A percentile compares a stretch with the other conserved stretches of the same genome.
These are phyloP conservation scores for Colletotrichum tofieldiae DNA, from an alignment of 2,329 filamentous ascomycete species.

Conservation along the genomic window DNA sequence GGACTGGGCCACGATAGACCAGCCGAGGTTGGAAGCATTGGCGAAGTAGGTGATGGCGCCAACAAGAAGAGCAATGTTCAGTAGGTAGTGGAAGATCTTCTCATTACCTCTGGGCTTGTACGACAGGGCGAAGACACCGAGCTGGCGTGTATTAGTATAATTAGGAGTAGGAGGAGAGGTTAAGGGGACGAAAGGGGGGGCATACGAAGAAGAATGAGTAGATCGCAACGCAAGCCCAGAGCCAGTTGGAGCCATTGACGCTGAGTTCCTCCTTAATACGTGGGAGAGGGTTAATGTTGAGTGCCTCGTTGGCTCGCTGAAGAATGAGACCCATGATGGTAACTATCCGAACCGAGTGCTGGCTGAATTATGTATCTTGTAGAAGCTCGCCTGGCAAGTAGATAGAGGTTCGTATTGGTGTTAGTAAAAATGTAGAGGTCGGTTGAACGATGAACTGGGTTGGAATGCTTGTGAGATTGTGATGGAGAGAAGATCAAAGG, in stretches of 20 bases:
- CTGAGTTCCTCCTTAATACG: slow-evolving; percentile 58
- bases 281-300: slow-evolving; percentile 62
- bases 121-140: slow-evolving; percentile 58
- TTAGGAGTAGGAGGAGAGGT: not conserved
- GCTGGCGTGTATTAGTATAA: slow-evolving; percentile 48
- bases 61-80: slow-evolving; percentile 64
- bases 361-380: not conserved
- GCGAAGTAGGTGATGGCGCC: slow-evolving; percentile 68
- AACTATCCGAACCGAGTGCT: not conserved
- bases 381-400: not conserved
- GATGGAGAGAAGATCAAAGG: not conserved
- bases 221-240: slow-evolving; percentile 68
- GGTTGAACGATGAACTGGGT: not conserved
- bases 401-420: too few relatives aligned
- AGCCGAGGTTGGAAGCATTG: slow-evolving; percentile 67
- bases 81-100: slow-evolving; percentile 71
- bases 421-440: not conserved
- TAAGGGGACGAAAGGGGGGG: slow-evolving; percentile 1
- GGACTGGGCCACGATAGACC: slow-evolving; percentile 55
- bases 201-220: slow-evolving; percentile 63
- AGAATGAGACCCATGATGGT: slow-evolving; percentile 52
- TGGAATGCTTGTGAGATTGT: not conserved
- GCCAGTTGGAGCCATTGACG: slow-evolving; percentile 67
- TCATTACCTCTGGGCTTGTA: slow-evolving; percentile 63
- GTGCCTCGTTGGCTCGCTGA: slow-evolving; percentile 61